A percentile compares a stretch with the other conserved stretches of the same genome.
Evolutionary conservation across 805 yeast species (phyloP).

Genomic region (Cyberlindnera nakhonratchasimensis): DNA sequence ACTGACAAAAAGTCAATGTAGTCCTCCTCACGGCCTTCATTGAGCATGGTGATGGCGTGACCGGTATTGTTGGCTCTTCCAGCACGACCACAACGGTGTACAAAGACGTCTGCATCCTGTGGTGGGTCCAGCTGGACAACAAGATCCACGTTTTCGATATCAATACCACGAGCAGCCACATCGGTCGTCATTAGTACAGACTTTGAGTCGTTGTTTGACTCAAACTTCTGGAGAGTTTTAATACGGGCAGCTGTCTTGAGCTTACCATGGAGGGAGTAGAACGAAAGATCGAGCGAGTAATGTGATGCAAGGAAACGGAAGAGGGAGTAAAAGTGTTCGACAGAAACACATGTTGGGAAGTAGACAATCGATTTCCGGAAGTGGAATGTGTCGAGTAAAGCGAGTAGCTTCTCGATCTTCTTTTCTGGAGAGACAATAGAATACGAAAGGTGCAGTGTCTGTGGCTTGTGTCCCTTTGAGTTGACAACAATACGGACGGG

Average conservation of each 20-base stretch:
- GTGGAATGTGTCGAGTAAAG: conserved; percentile 47
- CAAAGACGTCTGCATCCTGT: conserved; percentile 83
- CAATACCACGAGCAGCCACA: conserved; percentile 98
- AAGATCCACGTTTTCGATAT: conserved; percentile 89
- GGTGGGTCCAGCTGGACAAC: conserved; percentile 97
- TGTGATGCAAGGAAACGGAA: conserved; percentile 39
- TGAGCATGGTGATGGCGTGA: conserved; percentile 69
- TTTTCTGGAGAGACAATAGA: conserved; percentile 52
- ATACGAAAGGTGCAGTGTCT: conserved; percentile 59
- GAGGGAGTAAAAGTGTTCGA: conserved; percentile 67
- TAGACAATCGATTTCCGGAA: conserved; percentile 85
- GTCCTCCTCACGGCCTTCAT: conserved; percentile 74
- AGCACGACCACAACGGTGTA: conserved; percentile 93
- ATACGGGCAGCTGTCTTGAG: conserved; percentile 75
- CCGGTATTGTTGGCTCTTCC: conserved; percentile 90
- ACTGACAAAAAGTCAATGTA: conserved; percentile 79
- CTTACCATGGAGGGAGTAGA: conserved; percentile 88
- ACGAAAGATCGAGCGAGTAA: conserved; percentile 32
- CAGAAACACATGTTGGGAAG: conserved; percentile 86
- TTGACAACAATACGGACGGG: conserved; percentile 86
- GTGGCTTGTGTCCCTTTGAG: conserved; percentile 52
- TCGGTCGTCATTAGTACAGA: conserved; percentile 85
- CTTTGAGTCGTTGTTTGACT: conserved; percentile 33
- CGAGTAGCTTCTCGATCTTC: conserved; percentile 58
- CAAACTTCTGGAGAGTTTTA: conserved; percentile 63